Conservation (phyloP, 2,329 filamentous ascomycete genomes). For the Coniochaeta hoffmannii region DNA sequence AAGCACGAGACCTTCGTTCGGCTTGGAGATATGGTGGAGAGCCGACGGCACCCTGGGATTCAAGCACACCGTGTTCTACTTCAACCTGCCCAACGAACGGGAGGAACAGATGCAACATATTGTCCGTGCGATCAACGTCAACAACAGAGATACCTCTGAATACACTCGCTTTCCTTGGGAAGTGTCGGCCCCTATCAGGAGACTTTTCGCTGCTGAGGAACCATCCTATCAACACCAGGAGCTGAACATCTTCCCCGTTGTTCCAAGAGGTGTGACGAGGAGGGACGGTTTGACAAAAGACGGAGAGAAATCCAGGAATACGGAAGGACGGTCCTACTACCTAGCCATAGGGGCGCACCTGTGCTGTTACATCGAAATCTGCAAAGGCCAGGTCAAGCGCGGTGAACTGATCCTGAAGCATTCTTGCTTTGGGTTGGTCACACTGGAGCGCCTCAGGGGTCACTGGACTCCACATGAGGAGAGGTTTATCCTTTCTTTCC, state of each 20-base stretch:
- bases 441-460: conserved; percentile 42
- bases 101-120: conserved; percentile 43
- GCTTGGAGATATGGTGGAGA: conserved; percentile 51
- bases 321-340: conserved; percentile 46
- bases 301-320: conserved; percentile 36
- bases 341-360: conserved; percentile 46
- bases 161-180: conserved; percentile 35
- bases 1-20: conserved; percentile 39
- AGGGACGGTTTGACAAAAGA: conserved; percentile 26
- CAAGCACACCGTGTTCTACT: conserved; percentile 40
- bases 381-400: conserved; percentile 32
- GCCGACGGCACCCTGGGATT: conserved; percentile 37
- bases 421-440: conserved; percentile 44
- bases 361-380: conserved; percentile 44
- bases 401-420: conserved; percentile 40
- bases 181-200: conserved; percentile 37
- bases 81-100: conserved; percentile 38
- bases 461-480: conserved; percentile 46
- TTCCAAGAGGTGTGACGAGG: conserved; percentile 35
- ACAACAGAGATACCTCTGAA: conserved; percentile 21
- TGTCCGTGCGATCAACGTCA: conserved; percentile 29
- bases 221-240: conserved; percentile 24
- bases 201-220: conserved; percentile 38
- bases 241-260: conserved; percentile 44
- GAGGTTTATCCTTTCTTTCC: conserved; percentile 47